Evolutionary conservation across 164 flowering plant genomes (phyloP), one percentile per base, ranked within the genome.

Genomic region (Liriodendron chinense): DNA sequence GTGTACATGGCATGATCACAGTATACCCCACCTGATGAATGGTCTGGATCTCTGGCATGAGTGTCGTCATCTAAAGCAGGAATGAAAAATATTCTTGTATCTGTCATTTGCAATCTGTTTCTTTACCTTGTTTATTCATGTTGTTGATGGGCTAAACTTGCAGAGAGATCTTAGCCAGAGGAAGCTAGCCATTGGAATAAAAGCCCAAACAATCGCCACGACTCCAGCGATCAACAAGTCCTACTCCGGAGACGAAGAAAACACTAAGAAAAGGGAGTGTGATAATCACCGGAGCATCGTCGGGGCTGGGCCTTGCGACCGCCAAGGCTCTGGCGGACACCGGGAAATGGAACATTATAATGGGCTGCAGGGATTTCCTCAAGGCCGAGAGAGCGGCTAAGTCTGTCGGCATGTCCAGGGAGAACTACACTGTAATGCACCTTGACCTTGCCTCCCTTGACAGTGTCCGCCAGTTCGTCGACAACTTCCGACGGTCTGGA

Each of bases 321-420:
- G 94, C 99, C 9, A 95, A 93, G 80, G 88, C 97, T 13, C 80
- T 93, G 21, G 94, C 94, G 5, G 95, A 91, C 47, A 84, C 92
- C 6, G 99, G 96, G 53, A 90, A 95, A 80, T 95, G 98, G 98
- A 88, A 95, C 23, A 81, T 95, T 8, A 90, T 85, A n/a, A 95
- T 95, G 99, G 99, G 94, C 49, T 95, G 98, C 89, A 87, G 99
- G 70, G 93, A 95, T 72, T 95, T 93, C 83, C 94, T 95, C 74
- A 95, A 95, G 86, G 88, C 99, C 1, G 94, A 93, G 79, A 90
- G 90, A 70, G 98, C 98, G 6, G 99, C 98, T 4, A 92, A 91
- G 65, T 80, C 96, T 9, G 94, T 77, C 4, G 99, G 99, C 72
- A 88, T 95, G 23, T 34, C 86, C 62, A 95, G 89, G 74, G 98